These are phyloP conservation scores for Krasilnikovozyma curviuscula DNA, from an alignment of 768 basidiomycete species.

Conservation along the genomic window DNA sequence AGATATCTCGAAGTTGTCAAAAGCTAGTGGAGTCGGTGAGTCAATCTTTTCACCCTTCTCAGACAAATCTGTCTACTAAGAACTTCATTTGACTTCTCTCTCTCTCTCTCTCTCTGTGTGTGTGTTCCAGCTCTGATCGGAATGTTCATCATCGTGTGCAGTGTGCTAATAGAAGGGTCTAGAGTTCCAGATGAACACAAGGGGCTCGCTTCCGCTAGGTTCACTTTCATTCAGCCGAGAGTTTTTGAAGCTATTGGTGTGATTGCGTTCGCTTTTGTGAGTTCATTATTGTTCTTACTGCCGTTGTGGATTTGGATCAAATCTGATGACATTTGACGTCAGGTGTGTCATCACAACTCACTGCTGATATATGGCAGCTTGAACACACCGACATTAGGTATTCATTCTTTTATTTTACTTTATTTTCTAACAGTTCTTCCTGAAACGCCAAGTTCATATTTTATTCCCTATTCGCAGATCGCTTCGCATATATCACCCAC, in stretches of 20 bases:
- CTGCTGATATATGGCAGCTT: conserved; percentile 88
- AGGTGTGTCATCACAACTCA: conserved; percentile 78
- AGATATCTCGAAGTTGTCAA: conserved; percentile 89
- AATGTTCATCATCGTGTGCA: conserved; percentile 74
- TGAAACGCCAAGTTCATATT: conserved; percentile 32
- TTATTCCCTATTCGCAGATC: conserved; percentile 10
- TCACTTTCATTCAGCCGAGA: conserved; percentile 56
- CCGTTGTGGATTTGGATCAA: neutral
- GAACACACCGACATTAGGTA: conserved; percentile 65
- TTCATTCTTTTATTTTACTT: neutral
- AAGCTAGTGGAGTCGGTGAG: conserved; percentile 76
- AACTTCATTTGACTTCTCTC: neutral
- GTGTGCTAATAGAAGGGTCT: conserved; percentile 10
- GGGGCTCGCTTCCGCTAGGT: conserved; percentile 51
- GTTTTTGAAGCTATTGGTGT: conserved; percentile 93
- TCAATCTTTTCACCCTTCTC: neutral
- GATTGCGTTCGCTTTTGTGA: conserved; percentile 34
- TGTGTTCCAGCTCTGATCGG: conserved; percentile 29
- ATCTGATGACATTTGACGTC: too few species aligned
- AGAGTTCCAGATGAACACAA: conserved; percentile 25
- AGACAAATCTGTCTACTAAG: neutral
- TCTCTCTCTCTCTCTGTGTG: too few species aligned
- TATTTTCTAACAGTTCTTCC: neutral
- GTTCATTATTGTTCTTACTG: neutral
- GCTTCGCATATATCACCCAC: conserved; percentile 75